These are phyloP conservation scores for Gentiana macrophylla DNA, from an alignment of 257 asterid species.

Conservation along the genomic window DNA sequence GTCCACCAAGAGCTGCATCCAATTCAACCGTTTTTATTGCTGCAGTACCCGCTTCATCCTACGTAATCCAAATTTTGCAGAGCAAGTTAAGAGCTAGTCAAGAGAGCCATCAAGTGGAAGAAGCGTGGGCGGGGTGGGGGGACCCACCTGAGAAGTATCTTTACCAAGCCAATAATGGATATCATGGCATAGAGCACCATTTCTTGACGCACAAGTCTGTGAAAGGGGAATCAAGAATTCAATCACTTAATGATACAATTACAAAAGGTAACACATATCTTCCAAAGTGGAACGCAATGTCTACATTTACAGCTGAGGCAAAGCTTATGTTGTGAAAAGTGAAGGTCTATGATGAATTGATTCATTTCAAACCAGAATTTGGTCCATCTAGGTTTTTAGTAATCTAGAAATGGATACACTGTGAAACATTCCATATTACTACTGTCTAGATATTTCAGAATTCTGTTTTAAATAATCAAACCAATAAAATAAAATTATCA, in stretches of 20 bases:
- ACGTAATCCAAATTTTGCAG: slow-evolving; percentile 3
- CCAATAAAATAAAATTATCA: no score
- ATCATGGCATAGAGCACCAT: slow-evolving; percentile 51
- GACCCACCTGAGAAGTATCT: slow-evolving; percentile 23
- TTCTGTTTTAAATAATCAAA: no score
- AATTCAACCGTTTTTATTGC: slow-evolving; percentile 63
- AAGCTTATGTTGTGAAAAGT: no score
- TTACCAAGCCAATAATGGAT: slow-evolving; percentile 79
- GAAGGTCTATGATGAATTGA: no score
- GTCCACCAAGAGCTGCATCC: slow-evolving; percentile 72
- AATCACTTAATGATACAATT: not conserved
- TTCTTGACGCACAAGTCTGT: slow-evolving; percentile 53
- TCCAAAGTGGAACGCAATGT: not conserved
- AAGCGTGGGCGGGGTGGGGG: not conserved
- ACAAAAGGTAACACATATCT: not conserved
- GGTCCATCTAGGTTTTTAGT: no score
- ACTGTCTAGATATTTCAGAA: no score
- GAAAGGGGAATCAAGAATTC: slow-evolving; percentile 1
- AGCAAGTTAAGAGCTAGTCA: not conserved
- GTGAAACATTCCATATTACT: no score
- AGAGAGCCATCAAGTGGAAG: not conserved
- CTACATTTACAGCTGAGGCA: no score
- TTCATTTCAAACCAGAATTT: no score
- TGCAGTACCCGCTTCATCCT: slow-evolving; percentile 20
- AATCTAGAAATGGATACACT: no score